Conservation (phyloP, 139 green algal genomes). For the Coelastrella sp. region DNA sequence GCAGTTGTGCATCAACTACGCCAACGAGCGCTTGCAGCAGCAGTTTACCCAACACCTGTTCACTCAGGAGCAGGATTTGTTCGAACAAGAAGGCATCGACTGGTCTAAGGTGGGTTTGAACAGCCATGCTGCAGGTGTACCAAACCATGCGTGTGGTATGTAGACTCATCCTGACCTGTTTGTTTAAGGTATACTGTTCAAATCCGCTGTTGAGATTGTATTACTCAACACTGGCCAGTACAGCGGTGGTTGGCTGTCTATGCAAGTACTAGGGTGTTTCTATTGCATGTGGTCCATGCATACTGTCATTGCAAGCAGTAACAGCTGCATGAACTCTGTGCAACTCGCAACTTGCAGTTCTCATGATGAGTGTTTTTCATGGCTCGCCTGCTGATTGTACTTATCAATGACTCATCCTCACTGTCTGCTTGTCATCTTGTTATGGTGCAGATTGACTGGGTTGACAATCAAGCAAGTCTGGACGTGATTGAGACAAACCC, state of each 20-base stretch:
- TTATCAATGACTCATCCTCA: background rate
- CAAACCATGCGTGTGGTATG: background rate
- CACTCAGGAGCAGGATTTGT: slow-evolving; percentile 95
- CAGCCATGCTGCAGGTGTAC: too few relatives aligned
- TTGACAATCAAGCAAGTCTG: slow-evolving; percentile 98
- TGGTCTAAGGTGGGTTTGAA: slow-evolving; percentile 90
- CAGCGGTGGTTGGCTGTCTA: too few relatives aligned
- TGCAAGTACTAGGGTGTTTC: too few relatives aligned
- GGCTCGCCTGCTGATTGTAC: too few relatives aligned
- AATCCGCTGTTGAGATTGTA: too few relatives aligned
- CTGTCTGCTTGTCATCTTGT: background rate
- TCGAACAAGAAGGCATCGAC: slow-evolving; percentile 94
- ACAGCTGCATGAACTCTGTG: too few relatives aligned
- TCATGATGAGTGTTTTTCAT: too few relatives aligned
- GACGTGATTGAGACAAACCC: slow-evolving; percentile 89
- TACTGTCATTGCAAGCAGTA: too few relatives aligned
- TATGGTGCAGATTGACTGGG: slow-evolving; percentile 85
- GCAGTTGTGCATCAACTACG: slow-evolving; percentile 99
- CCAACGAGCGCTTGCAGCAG: slow-evolving; percentile 98
- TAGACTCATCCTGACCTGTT: background rate
- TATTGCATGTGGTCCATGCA: too few relatives aligned
- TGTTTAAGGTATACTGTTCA: background rate
- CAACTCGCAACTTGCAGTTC: too few relatives aligned
- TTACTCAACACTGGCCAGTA: too few relatives aligned
- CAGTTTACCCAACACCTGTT: slow-evolving; percentile 97